Evolutionary conservation across 2,329 filamentous ascomycete species (phyloP), one percentile per base, ranked within the genome.

Genomic region (Colletotrichum sp.): DNA sequence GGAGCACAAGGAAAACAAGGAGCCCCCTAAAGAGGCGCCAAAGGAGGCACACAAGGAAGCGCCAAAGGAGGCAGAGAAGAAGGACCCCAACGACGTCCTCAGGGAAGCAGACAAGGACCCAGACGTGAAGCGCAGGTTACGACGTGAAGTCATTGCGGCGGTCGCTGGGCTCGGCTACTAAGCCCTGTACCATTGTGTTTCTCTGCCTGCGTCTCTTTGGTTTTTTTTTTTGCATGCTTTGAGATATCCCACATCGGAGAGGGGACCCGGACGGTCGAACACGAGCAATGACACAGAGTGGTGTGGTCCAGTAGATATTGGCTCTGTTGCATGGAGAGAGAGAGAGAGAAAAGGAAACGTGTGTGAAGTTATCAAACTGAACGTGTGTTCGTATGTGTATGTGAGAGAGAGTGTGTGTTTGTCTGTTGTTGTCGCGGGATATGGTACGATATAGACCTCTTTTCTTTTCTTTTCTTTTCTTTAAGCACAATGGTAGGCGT

Each of bases 131-230:
- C 69, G 69, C 55, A 72, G 61, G 36, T 54, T 76, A 55, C 69
- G 61, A 34, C 74, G 72, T 13, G 74, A 76, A 21, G 65, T 75
- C 2, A 47, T 33, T 9, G 68, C 66, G 7, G 74, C 74, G 18
- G 51, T 75, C 15, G 74, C 62, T 29, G 74, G 72, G 38, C 31
- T 75, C 11, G 74, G 74, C 51, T 76, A 75, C 55, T 76, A 65
- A 66, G 63, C 34, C 43, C 15, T 27, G 24, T 34, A 57, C 38
- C 54, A 36, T 15, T 33, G 34, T 70, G 33, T 57, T 36, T 7
- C 13, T 24, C 33, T 31, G 61, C 31, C 36, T 54, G 66, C 55
- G 29, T 16, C 15, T n/a, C 36, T 69, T 34, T 29, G 13, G 13
- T 59, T 31, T 31, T 31, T 59, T 31, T 66, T 66, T 18, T 61